A percentile compares a stretch with the other conserved stretches of the same genome.
Evolutionary conservation across 129 eudicot species (phyloP).

Genomic region (Arctium minus): DNA sequence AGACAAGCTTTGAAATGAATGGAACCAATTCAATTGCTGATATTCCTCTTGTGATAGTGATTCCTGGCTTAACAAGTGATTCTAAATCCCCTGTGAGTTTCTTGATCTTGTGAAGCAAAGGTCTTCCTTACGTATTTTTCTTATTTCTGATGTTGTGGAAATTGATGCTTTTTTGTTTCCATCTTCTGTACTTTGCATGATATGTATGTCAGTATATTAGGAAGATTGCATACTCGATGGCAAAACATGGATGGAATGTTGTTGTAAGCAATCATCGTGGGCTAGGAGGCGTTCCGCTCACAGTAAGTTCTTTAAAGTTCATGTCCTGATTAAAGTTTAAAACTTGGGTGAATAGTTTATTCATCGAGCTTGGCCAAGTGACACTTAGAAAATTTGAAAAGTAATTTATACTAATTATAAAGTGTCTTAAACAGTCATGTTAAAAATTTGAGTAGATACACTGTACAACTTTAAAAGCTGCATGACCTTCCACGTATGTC

Average conservation of each 20-base stretch:
- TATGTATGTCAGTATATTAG: slow-evolving; percentile 61
- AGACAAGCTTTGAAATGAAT: slow-evolving; percentile 34
- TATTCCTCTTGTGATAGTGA: slow-evolving; percentile 61
- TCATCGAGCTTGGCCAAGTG: neutral
- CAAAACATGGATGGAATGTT: slow-evolving; percentile 80
- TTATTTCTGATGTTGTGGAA: neutral
- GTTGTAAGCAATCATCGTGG: slow-evolving; percentile 96
- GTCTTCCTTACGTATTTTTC: neutral
- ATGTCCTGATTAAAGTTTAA: neutral
- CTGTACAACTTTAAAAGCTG: too few relatives aligned
- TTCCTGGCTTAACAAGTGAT: slow-evolving; percentile 93
- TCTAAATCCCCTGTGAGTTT: slow-evolving; percentile 68
- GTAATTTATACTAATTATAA: neutral
- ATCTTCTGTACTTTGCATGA: slow-evolving; percentile 11
- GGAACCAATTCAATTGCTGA: slow-evolving; percentile 43
- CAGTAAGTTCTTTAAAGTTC: slow-evolving; percentile 56
- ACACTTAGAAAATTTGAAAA: neutral
- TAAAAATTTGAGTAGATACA: too few relatives aligned
- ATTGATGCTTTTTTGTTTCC: neutral
- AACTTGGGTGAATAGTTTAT: neutral
- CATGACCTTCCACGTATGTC: too few relatives aligned
- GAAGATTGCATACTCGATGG: slow-evolving; percentile 65
- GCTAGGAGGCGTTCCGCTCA: slow-evolving; percentile 88
- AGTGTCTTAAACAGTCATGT: too few relatives aligned
- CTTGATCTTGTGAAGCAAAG: slow-evolving; percentile 11